Evolutionary conservation across 768 basidiomycete species (phyloP).

Genomic region (Coprinopsis marcescibilis): DNA sequence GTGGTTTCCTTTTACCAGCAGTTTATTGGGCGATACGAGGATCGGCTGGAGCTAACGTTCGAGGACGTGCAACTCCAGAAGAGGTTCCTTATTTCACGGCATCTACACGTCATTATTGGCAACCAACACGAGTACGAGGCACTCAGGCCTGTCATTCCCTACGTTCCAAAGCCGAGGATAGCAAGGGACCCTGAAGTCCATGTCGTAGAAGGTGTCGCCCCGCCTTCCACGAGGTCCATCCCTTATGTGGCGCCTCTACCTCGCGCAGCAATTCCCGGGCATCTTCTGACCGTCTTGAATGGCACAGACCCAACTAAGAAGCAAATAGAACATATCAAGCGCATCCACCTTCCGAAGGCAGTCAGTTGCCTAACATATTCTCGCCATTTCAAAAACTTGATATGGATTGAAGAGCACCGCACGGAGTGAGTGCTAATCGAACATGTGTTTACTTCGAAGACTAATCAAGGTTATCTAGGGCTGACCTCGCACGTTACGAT

Average conservation of each 20-base stretch:
- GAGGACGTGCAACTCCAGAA: constrained; percentile 36
- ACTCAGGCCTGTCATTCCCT: constrained; percentile 40
- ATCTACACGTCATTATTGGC: constrained; percentile 39
- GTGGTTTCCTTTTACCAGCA: constrained; percentile 30
- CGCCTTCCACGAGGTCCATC: constrained; percentile 35
- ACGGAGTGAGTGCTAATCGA: constrained; percentile 29
- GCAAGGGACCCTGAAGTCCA: constrained; percentile 25
- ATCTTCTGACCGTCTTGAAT: constrained; percentile 23
- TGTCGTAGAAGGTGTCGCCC: constrained; percentile 36
- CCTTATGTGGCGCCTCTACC: constrained; percentile 37
- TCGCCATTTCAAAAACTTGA: constrained; percentile 40
- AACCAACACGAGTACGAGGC: constrained; percentile 36
- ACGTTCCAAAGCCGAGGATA: constrained; percentile 32
- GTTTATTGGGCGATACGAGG: constrained; percentile 42
- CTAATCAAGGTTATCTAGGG: constrained; percentile 21
- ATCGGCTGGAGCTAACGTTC: constrained; percentile 49
- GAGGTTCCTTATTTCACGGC: constrained; percentile 43
- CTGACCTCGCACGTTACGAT: constrained; percentile 33
- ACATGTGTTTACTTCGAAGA: neutral
- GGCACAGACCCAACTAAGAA: constrained; percentile 20
- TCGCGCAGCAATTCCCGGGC: constrained; percentile 29
- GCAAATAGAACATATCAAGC: constrained; percentile 25
- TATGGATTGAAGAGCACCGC: constrained; percentile 50
- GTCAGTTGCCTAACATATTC: constrained; percentile 36
- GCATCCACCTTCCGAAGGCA: constrained; percentile 32